A percentile compares a stretch with the other conserved stretches of the same genome.
phyloP scores from a whole-genome alignment of 2,329 filamentous ascomycete species.

The Penicillium sp. region DNA sequence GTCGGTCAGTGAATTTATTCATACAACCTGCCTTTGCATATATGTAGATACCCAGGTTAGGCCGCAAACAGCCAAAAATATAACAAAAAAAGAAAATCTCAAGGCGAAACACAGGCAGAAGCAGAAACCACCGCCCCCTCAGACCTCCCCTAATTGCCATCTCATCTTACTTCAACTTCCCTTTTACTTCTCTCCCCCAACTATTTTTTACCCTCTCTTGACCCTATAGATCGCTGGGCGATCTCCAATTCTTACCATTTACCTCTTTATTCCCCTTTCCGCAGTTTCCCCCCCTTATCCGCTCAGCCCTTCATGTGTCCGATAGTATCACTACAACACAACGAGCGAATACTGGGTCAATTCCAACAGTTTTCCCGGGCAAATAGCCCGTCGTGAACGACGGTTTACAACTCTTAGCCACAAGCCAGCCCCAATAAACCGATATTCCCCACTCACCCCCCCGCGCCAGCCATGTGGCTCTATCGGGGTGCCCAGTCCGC shows the following conservation, averaged over 20 bases:
- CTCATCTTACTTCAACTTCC: background rate
- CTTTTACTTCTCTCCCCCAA: slow-evolving; percentile 4
- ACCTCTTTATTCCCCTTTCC: slow-evolving; percentile 6
- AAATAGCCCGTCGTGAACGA: slow-evolving; percentile 22
- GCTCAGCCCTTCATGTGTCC: slow-evolving; percentile 38
- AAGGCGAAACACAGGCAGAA: slow-evolving; percentile 11
- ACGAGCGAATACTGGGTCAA: slow-evolving; percentile 23
- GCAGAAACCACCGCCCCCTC: slow-evolving; percentile 9
- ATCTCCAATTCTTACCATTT: slow-evolving; percentile 20
- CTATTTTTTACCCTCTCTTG: slow-evolving; percentile 3
- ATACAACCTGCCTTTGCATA: background rate
- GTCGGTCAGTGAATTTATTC: background rate
- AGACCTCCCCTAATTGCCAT: slow-evolving; percentile 1
- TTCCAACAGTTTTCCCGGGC: slow-evolving; percentile 25
- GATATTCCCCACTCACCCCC: slow-evolving; percentile 6
- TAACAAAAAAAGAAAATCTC: background rate
- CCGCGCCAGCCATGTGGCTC: slow-evolving; percentile 44
- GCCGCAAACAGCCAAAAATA: slow-evolving; percentile 1
- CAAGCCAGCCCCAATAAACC: background rate
- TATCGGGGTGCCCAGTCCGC: slow-evolving; percentile 50
- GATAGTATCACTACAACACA: slow-evolving; percentile 24
- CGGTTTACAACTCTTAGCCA: slow-evolving; percentile 1
- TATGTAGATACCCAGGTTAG: background rate
- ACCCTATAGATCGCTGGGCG: slow-evolving; percentile 28
- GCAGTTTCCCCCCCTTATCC: slow-evolving; percentile 9